Conservation (phyloP, 352 stramenopile genomes). For the Phytopythium ostracodes region DNA sequence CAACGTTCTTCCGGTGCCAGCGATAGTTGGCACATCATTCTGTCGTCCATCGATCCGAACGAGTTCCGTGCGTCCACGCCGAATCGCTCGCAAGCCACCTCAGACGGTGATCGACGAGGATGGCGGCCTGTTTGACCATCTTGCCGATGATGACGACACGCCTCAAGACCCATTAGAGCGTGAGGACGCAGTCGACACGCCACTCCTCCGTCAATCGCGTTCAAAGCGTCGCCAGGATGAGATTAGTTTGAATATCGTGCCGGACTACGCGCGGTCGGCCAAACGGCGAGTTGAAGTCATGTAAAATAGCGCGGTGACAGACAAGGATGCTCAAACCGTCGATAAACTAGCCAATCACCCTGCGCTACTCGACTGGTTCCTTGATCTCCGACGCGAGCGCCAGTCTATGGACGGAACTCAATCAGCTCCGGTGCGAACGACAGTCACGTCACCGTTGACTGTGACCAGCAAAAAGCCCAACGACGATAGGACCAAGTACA, state of each 20-base stretch:
- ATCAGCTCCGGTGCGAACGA: not conserved
- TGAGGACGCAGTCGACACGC: not conserved
- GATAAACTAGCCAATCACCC: not conserved
- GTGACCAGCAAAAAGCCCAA: not conserved
- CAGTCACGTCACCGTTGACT: no score
- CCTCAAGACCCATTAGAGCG: not conserved
- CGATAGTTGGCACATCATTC: not conserved
- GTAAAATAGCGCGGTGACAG: not conserved
- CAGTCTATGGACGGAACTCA: not conserved
- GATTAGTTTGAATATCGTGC: not conserved
- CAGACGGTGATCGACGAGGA: not conserved
- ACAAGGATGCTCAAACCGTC: not conserved
- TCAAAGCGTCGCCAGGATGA: not conserved
- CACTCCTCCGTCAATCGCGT: no score
- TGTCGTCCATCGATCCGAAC: not conserved
- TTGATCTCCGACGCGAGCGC: not conserved
- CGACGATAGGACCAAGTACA: constrained; percentile 3
- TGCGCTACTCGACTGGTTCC: not conserved
- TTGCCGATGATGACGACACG: not conserved
- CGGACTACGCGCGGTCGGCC: not conserved
- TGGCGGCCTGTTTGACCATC: not conserved
- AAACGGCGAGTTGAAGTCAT: not conserved
- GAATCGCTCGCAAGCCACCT: not conserved
- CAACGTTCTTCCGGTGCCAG: not conserved
- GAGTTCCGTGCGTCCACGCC: not conserved